Base-by-base conservation (phyloP, 2,329 filamentous ascomycete genomes). In the Rutstroemia sp. region DNA sequence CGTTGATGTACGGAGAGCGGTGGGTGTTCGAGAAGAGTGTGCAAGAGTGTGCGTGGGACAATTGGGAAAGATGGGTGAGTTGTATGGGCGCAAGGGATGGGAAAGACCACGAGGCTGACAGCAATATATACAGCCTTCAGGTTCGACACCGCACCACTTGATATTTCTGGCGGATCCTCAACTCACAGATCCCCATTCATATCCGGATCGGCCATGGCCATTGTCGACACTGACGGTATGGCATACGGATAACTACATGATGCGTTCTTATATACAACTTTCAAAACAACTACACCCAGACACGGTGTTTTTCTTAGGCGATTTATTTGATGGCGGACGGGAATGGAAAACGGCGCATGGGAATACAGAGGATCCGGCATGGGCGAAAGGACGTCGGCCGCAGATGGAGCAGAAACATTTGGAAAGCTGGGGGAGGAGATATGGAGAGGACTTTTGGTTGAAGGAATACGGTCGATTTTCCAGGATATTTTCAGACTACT, bases 311-410 rank as follows among this genome's bases (percentile, higher is more conserved):
- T 97, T 99, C 68, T 76, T 99, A 0, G 94, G 94, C 7, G 94
- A 99, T 68, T 75, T 99, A 0, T 96, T 99, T 66, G 94, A 99
- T 68, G 94, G 94, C 4, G 94, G 94, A 8, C 82, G 94, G 63
- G 94, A 99, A 75, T 99, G 94, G 94, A 87, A 86, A 63, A 92
- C 92, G 12, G 75, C 72, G 2, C 77, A 77, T 23, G 86, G 81
- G 45, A 71, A 77, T 47, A 83, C 82, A 52, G 72, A 77, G 23
- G 83, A 86, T 61, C 80, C 81, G 1, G 74, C 75, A 60, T 86
- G 82, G 82, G 77, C 78, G 21, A 72, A 72, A 30, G 73, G 72
- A 3, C 75, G 77, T 42, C 73, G 78, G 19, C 79, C 81, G 2
- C 71, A 73, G 6, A 69, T 74, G 39, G 82, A 86, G 67, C 70